Evolutionary conservation across 139 green algal genomes (phyloP).

Genomic region (Microglena sp.): DNA sequence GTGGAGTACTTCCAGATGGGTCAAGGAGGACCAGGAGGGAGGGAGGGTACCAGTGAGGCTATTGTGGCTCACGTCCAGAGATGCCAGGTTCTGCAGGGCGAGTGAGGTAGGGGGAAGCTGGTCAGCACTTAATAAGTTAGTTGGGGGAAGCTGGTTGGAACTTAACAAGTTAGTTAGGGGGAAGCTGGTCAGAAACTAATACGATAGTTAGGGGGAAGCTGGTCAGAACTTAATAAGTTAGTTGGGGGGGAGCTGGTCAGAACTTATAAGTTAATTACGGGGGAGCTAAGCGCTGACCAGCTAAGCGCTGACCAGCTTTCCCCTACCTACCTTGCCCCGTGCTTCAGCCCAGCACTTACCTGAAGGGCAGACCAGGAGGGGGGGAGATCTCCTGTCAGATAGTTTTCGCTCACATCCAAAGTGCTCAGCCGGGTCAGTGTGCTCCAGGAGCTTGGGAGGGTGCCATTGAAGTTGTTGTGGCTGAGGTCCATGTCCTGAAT

Average conservation of each 20-base stretch:
- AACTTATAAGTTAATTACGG: neutral
- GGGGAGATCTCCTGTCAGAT: too few relatives aligned
- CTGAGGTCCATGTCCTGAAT: too few relatives aligned
- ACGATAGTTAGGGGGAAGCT: neutral
- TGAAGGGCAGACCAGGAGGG: too few relatives aligned
- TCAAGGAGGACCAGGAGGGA: slow-evolving; percentile 4
- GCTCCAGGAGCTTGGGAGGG: too few relatives aligned
- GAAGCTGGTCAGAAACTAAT: neutral
- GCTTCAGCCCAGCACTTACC: too few relatives aligned
- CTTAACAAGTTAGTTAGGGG: neutral
- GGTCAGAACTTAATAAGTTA: neutral
- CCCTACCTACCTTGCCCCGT: too few relatives aligned
- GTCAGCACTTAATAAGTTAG: too few relatives aligned
- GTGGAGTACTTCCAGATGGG: slow-evolving; percentile 1
- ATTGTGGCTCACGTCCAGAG: neutral
- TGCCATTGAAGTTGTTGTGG: too few relatives aligned
- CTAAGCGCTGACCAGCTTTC: too few relatives aligned
- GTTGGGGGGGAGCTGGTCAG: neutral
- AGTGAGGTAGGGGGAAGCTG: slow-evolving; percentile 1
- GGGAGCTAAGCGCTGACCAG: neutral
- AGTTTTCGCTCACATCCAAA: too few relatives aligned
- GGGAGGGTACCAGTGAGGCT: slow-evolving; percentile 5
- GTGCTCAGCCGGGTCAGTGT: too few relatives aligned
- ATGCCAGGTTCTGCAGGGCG: neutral
- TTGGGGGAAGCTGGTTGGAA: too few relatives aligned